Evolutionary conservation across 441 rosid genomes (phyloP).

Genomic region (Erodium trifolium): DNA sequence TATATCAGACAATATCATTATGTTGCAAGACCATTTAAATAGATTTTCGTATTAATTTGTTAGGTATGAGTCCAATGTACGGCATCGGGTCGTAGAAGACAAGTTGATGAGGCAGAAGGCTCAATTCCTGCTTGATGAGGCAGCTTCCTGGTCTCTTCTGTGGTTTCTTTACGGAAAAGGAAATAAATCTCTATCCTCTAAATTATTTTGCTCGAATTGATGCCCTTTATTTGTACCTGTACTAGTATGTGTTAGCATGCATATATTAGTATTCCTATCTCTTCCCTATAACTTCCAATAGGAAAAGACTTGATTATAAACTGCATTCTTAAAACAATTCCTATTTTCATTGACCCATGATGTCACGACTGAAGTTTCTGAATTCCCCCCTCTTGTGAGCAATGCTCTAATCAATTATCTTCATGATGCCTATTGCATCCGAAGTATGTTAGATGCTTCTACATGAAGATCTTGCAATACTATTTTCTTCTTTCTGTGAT

Average conservation of each 20-base stretch:
- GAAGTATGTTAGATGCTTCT: neutral
- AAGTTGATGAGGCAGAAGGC: conserved; percentile 93
- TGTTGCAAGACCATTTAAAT: conserved; percentile 17
- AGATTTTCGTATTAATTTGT: conserved; percentile 15
- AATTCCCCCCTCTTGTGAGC: neutral
- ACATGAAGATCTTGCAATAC: neutral
- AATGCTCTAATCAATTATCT: neutral
- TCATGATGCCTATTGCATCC: neutral
- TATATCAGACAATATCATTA: conserved; percentile 5
- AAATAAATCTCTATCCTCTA: conserved; percentile 32
- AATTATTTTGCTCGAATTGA: conserved; percentile 16
- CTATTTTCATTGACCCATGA: neutral
- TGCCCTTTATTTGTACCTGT: conserved; percentile 6
- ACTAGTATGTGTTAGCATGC: neutral
- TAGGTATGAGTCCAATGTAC: conserved; percentile 65
- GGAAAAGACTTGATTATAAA: neutral
- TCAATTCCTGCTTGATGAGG: conserved; percentile 88
- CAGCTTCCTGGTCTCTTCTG: conserved; percentile 95
- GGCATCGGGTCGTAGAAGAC: conserved; percentile 81
- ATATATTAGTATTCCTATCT: conserved; percentile 1
- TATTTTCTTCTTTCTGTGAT: conserved; percentile 2
- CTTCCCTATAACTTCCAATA: neutral
- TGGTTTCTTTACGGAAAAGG: conserved; percentile 99
- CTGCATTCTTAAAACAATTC: neutral
- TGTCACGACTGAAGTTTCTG: neutral